Evolutionary conservation across 768 basidiomycete species (phyloP).

Genomic region (Dioszegia crocea): DNA sequence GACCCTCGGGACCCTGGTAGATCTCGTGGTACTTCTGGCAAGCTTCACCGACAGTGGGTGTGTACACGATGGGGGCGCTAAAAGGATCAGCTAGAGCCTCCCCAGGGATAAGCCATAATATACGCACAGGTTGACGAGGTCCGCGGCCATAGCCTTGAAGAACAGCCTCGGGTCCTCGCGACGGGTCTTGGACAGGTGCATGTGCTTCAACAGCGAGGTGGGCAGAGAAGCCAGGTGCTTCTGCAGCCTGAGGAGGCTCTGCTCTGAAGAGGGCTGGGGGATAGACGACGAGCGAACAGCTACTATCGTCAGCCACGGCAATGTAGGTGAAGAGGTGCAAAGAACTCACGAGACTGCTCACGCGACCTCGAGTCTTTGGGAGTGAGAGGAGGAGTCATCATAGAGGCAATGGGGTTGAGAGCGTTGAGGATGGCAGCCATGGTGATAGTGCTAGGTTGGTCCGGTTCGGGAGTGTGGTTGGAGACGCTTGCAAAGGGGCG

Average conservation of each 20-base stretch:
- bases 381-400: conserved; percentile 19
- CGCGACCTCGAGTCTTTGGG: conserved; percentile 7
- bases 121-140: conserved; percentile 59
- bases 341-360: neutral
- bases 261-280: conserved; percentile 18
- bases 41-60: conserved; percentile 87
- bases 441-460: neutral
- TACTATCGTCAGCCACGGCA: neutral
- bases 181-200: conserved; percentile 73
- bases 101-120: neutral
- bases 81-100: conserved; percentile 33
- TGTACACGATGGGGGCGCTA: conserved; percentile 78
- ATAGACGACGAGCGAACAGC: conserved; percentile 3
- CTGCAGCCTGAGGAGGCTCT: conserved; percentile 37
- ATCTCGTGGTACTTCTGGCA: conserved; percentile 78
- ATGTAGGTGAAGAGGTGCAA: conserved; percentile 1
- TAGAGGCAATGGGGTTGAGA: conserved; percentile 10
- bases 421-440: conserved; percentile 9
- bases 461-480: neutral
- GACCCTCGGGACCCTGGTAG: conserved; percentile 55
- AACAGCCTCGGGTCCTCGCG: conserved; percentile 69
- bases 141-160: conserved; percentile 67
- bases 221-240: conserved; percentile 31
- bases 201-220: conserved; percentile 70
- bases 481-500: neutral